A percentile compares a stretch with the other conserved stretches of the same genome.
Conservation (phyloP, 805 yeast genomes). For the Kodamaea jinghongensis region DNA sequence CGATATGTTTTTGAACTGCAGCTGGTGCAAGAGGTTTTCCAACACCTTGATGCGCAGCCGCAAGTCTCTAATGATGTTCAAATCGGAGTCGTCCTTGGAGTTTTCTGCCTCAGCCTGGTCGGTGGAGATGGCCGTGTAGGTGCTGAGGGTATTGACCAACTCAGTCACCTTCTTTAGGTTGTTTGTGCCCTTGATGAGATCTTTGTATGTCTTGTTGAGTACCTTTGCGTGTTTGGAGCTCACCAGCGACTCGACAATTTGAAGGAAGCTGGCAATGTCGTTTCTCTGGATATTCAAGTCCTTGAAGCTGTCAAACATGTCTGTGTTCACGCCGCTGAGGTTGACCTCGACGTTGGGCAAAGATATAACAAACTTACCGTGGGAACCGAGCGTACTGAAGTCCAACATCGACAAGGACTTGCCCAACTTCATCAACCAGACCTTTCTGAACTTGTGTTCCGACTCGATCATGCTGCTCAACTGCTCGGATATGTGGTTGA, state of each 20-base stretch:
- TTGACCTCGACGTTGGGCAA: conserved; percentile 38
- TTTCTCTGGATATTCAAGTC: conserved; percentile 33
- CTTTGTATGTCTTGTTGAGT: conserved; percentile 45
- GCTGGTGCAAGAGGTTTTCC: conserved; percentile 75
- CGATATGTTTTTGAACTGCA: conserved; percentile 55
- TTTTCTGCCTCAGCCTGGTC: conserved; percentile 10
- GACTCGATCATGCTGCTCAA: conserved; percentile 54
- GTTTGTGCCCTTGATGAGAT: conserved; percentile 39
- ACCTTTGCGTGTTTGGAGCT: conserved; percentile 31
- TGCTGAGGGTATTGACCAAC: conserved; percentile 29
- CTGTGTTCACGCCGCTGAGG: conserved; percentile 26
- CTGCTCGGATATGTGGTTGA: conserved; percentile 50
- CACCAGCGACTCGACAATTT: conserved; percentile 21
- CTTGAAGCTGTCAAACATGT: conserved; percentile 32
- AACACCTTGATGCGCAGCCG: conserved; percentile 71
- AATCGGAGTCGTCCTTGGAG: conserved; percentile 31
- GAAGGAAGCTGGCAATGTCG: conserved; percentile 31
- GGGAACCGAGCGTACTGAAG: conserved; percentile 11
- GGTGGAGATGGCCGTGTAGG: conserved; percentile 22
- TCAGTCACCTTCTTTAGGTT: conserved; percentile 36
- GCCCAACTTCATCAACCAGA: conserved; percentile 67
- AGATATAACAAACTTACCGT: conserved; percentile 8
- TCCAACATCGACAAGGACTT: conserved; percentile 27
- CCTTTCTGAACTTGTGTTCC: conserved; percentile 52
- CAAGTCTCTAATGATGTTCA: conserved; percentile 54